Base-by-base conservation (phyloP, 495 filamentous ascomycete genomes). In the Letharia columbiana region DNA sequence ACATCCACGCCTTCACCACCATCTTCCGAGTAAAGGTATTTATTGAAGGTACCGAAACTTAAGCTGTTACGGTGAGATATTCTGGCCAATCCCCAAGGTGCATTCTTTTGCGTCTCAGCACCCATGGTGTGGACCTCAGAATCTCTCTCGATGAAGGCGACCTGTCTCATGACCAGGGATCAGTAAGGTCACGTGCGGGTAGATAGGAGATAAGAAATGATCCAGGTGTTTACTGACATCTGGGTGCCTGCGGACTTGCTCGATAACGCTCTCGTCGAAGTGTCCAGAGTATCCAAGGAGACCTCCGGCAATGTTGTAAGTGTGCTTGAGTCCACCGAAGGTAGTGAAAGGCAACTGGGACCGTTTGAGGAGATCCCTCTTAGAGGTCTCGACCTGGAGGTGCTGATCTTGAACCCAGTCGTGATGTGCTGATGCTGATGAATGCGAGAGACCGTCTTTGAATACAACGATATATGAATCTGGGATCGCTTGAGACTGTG, bases 1-100 rank as follows among this genome's bases (percentile, higher is more conserved):
- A 92, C 95, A 81, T 99, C 95, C 73, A 99, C 94, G 77, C 95
- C 95, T 80, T 97, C 92, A 74, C 95, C 95, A 73, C 91, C 92
- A 54, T 95, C 88, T 54, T 84, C 86, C 39, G 92, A 84, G 74
- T 93, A 98, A 18, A 97, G 83, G 79, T 98, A 99, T 80, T 98
- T 98, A 84, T 96, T 97, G 84, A 93, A 98, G 75, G 85, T 91
- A 68, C 89, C 88, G 76, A 97, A 97, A 73, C 82, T 84, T 67
- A 99, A 85, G 71, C 81, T 78, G 67, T 95, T 83, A 63, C 96
- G 89, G 80, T 98, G 93, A 31, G 95, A 99, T 78, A 99, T 90
- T 85, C 95, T 89, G 60, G 95, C 95, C 64, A 99, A 80, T 79
- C 95, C 95, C 95, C 95, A 99, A 20, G 95, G 95, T 50, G 95